These are phyloP conservation scores for Rhizoclosmatium globosum DNA, from an alignment of 192 early-diverging fungal species.

Conservation along the genomic window DNA sequence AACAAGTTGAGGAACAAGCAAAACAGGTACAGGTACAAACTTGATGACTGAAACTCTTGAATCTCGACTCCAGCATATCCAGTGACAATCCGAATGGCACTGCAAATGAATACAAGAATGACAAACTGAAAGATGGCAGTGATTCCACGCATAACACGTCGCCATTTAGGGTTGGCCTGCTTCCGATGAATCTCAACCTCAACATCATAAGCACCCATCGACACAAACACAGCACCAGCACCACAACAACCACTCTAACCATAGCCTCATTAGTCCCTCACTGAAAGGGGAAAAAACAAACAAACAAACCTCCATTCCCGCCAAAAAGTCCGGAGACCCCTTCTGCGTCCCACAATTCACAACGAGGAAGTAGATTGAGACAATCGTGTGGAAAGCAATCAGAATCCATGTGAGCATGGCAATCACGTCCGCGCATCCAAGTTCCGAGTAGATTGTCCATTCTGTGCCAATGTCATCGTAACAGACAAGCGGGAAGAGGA, in stretches of 20 bases:
- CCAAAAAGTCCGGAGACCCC: slow-evolving; percentile 48
- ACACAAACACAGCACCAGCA: slow-evolving; percentile 50
- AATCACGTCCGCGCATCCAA: slow-evolving; percentile 52
- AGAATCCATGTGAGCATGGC: slow-evolving; percentile 53
- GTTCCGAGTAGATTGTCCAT: slow-evolving; percentile 54
- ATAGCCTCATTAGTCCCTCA: background rate
- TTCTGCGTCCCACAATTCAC: slow-evolving; percentile 41
- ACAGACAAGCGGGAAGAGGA: slow-evolving; percentile 54
- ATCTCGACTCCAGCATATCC: slow-evolving; percentile 2
- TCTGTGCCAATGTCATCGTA: slow-evolving; percentile 54
- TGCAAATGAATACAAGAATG: slow-evolving; percentile 46
- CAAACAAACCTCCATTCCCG: slow-evolving; percentile 49
- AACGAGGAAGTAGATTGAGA: slow-evolving; percentile 45
- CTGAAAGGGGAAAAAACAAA: background rate
- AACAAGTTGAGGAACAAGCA: slow-evolving; percentile 52
- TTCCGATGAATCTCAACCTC: slow-evolving; percentile 44
- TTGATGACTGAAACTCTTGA: slow-evolving; percentile 40
- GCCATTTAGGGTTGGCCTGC: slow-evolving; percentile 33
- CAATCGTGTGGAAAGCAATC: slow-evolving; percentile 52
- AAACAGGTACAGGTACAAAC: slow-evolving; percentile 50
- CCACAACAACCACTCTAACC: slow-evolving; percentile 55
- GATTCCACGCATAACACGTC: slow-evolving; percentile 41
- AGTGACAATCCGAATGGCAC: slow-evolving; percentile 50
- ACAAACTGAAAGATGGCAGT: slow-evolving; percentile 53
- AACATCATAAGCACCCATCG: slow-evolving; percentile 49